A percentile compares a stretch with the other conserved stretches of the same genome.
Conservation (phyloP, 1,284 basidiomycete genomes). For the Marasmius fiardii region DNA sequence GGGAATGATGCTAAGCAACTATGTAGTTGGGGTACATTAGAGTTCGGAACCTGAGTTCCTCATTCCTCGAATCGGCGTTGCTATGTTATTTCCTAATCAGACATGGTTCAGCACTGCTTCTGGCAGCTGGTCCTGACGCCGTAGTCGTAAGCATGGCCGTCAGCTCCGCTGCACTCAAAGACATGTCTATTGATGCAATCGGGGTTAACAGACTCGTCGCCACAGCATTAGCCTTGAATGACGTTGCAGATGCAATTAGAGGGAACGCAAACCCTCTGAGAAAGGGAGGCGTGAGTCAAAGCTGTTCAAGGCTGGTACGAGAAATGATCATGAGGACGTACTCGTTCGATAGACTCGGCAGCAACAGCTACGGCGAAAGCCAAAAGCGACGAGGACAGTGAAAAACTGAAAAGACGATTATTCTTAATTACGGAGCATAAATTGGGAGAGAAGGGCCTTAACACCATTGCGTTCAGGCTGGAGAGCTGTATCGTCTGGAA, state of each 20-base stretch:
- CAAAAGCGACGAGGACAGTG: neutral
- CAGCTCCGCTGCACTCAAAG: conserved; percentile 16
- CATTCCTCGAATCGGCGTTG: too few species aligned
- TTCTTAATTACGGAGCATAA: neutral
- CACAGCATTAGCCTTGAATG: conserved; percentile 18
- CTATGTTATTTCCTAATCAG: too few species aligned
- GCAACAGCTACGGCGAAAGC: neutral
- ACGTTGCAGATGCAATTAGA: conserved; percentile 18
- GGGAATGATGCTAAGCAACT: too few species aligned
- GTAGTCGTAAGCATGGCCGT: conserved; percentile 16
- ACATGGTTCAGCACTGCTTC: conserved; percentile 8
- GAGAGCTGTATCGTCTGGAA: neutral
- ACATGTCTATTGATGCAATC: conserved; percentile 17
- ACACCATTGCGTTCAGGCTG: neutral
- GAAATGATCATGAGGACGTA: neutral
- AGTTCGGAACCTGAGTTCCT: too few species aligned
- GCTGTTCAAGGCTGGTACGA: neutral
- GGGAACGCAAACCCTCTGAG: conserved; percentile 11
- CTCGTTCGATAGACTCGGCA: neutral
- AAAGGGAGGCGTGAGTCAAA: neutral
- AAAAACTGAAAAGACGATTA: neutral
- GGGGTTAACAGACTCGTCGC: conserved; percentile 5
- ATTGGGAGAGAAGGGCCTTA: neutral
- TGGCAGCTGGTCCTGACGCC: conserved; percentile 16
- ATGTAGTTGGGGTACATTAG: too few species aligned